Conservation (phyloP, 306 rosid genomes). For the Dalbergia oliveri region DNA sequence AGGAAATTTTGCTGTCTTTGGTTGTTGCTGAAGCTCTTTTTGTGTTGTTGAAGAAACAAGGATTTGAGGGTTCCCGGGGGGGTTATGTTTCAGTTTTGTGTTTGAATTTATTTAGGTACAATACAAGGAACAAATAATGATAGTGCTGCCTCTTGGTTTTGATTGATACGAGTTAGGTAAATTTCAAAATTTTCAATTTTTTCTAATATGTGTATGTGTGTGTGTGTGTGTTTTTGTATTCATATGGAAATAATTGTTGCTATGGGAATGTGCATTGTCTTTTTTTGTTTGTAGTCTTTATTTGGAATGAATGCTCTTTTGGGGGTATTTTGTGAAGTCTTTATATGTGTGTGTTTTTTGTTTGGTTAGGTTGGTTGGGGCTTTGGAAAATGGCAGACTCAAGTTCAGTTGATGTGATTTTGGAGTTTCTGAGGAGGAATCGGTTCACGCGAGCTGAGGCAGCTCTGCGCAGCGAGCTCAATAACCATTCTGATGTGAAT, state of each 20-base stretch:
- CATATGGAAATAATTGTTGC: slow-evolving; percentile 30
- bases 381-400: slow-evolving; percentile 70
- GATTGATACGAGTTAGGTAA: slow-evolving; percentile 71
- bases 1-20: slow-evolving; percentile 37
- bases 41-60: slow-evolving; percentile 35
- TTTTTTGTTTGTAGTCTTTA: background rate
- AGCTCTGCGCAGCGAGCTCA: slow-evolving; percentile 85
- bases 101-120: slow-evolving; percentile 65
- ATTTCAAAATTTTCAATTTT: slow-evolving; percentile 26
- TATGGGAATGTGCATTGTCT: slow-evolving; percentile 23
- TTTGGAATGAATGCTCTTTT: slow-evolving; percentile 49
- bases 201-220: no score
- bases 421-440: slow-evolving; percentile 85
- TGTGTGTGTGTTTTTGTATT: background rate
- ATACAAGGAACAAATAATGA: slow-evolving; percentile 16
- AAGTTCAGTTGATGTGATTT: slow-evolving; percentile 82
- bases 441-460: slow-evolving; percentile 90
- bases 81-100: slow-evolving; percentile 45
- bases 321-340: slow-evolving; percentile 39
- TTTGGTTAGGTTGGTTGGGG: slow-evolving; percentile 58
- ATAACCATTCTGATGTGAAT: slow-evolving; percentile 70
- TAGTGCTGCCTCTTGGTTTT: slow-evolving; percentile 60
- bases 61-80: slow-evolving; percentile 37
- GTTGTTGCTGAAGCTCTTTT: slow-evolving; percentile 50
- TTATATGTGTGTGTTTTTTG: slow-evolving; percentile 23